Base-by-base conservation (phyloP, 805 yeast genomes). In the Zygotorulaspora chibaensis region DNA sequence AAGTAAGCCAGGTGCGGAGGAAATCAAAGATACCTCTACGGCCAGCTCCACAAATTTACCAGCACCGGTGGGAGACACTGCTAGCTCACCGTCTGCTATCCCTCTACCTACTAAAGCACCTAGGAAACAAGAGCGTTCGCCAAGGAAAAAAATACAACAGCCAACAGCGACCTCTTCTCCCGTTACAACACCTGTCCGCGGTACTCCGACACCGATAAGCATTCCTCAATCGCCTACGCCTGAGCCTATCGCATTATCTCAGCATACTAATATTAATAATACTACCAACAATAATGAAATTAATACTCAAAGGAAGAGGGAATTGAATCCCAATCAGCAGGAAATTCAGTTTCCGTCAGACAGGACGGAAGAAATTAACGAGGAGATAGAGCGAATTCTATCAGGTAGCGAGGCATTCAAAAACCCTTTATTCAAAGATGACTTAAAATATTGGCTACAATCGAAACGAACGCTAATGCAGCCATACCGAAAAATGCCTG, bases 1-100 rank as follows among this genome's bases (percentile, higher is more conserved):
- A 50, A 51, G 64, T 17, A 52, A 53, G 34, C 56, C 89, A 36
- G 81, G 75, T 11, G 43, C 46, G 46, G 85, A 78, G 35, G 55
- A 53, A 16, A 73, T 70, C 12, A 73, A 44, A 70, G 72, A 47
- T 12, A 35, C 39, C 18, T 31, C 40, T 16, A 29, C 42, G n/a
- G 25, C 40, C 2, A 20, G 40, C 13, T 15, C 35, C 9, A 16
- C 23, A 18, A 11, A 20, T 8, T 18, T 40, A 10, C 26, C 43
- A 3, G 39, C 15, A 10, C 34, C 29, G 6, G 43, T 29, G 4
- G 16, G 40, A 8, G 28, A 37, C 8, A 28, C 45, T 17, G 18
- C 47, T 2, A 31, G 40, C 16, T 27, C 43, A 5, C 35, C 50
- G 15, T 30, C 46, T 35, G 36, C 35, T 16, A 29, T 31, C 13